These are phyloP conservation scores for Comarum palustre DNA, from an alignment of 306 rosid species.

Conservation along the genomic window DNA sequence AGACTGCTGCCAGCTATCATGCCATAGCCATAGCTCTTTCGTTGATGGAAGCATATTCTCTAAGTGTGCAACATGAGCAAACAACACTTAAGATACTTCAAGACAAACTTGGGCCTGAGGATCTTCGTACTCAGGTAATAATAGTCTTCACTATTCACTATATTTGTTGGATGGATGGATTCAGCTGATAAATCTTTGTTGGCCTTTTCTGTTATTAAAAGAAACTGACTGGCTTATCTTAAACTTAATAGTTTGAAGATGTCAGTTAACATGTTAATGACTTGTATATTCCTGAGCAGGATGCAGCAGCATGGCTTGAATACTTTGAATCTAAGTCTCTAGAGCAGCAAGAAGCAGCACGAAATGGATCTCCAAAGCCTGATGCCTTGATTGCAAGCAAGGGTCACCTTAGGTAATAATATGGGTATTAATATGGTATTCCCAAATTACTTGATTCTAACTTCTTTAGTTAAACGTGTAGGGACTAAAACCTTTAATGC, in stretches of 20 bases:
- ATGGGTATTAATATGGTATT: constrained; percentile 73
- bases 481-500: constrained; percentile 33
- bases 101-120: constrained; percentile 81
- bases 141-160: constrained; percentile 4
- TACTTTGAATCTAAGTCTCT: constrained; percentile 87
- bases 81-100: constrained; percentile 88
- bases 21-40: constrained; percentile 99
- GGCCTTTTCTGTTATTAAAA: background rate
- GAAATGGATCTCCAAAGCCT: constrained; percentile 89
- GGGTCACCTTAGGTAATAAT: constrained; percentile 99
- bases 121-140: constrained; percentile 92
- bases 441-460: constrained; percentile 50
- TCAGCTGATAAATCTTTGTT: background rate
- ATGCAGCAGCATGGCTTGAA: constrained; percentile 97
- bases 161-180: constrained; percentile 3
- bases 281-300: constrained; percentile 48
- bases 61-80: constrained; percentile 96
- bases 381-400: constrained; percentile 90
- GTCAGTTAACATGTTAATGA: constrained; percentile 3
- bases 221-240: background rate
- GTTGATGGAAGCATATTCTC: constrained; percentile 92
- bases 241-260: background rate
- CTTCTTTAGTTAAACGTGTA: constrained; percentile 15
- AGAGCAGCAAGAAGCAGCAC: constrained; percentile 97
- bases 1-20: constrained; percentile 99